Base-by-base conservation (phyloP, 331 rosid species). In the Pyracantha coccinea region DNA sequence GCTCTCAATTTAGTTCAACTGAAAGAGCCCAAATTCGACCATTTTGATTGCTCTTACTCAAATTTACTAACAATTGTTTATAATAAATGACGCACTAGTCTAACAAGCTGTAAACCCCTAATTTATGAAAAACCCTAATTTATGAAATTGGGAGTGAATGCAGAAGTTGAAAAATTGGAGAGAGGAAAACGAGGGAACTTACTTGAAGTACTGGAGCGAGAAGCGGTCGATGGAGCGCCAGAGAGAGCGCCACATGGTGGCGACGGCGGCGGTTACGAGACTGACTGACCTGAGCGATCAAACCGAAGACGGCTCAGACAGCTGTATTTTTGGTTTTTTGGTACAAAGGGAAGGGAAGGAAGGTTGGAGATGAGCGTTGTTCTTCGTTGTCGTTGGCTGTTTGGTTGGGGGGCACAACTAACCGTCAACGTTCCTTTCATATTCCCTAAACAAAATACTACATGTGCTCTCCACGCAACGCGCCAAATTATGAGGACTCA, bases 181-280 rank as follows among this genome's bases (percentile, higher is more conserved):
- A 10, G 63, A 10, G 63, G 27, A 21, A 20, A 12, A 41, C 15
- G 63, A 23, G 63, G 63, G 6, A 23, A 63, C 89, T 77, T 74
- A 85, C 97, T 70, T 84, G 91, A 92, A 92, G 73, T 92, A 83
- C 58, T 82, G 92, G 67, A 89, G 79, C 63, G 96, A 92, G 83
- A 92, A 92, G 78, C 97, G 97, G 79, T 90, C 97, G 75, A 87
- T 55, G 82, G 96, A 85, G 75, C 93, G 88, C 93, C 91, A 88
- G 84, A 92, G 63, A 77, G 89, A 82, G 66, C 83, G 84, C 86
- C 90, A 86, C 97, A 92, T 92, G 69, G 73, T 23, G 25, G 16
- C 8, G 23, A 1, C 8, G 66, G 5, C n/a, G 66, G 10, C 20
- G 66, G 11, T 19, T 6, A 41, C 5, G 8, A 25, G 23, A 28